Evolutionary conservation across 1,139 yeast genomes (phyloP), one percentile per base, ranked within the genome.

Genomic region (Diutina catenulata): DNA sequence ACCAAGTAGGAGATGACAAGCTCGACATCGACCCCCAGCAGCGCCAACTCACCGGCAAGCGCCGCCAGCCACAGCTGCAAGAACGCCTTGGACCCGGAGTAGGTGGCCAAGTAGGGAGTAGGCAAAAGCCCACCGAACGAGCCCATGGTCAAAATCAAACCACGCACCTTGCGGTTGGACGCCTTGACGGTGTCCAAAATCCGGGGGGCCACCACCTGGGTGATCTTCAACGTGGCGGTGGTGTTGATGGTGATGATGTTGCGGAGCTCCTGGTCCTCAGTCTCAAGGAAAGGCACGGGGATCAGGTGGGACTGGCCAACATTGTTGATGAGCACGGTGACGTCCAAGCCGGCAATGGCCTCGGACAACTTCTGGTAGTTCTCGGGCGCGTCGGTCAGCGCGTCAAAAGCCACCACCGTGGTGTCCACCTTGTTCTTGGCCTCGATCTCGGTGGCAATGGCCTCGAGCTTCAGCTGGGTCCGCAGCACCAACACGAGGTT

Each of bases 71-170:
- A 91, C 41, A 78, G 74, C 62, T 91, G 97, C 51, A 91, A 68
- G 59, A 91, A 91, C 5, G 95, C 88, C 64, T 91, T 91, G 38
- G 97, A 87, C 13, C 98, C 99, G 14, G 97, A 82, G 63, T 91
- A 91, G 6, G 91, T 81, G 18, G 97, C 95, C 51, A 93, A 71
- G 49, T 77, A 70, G 18, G 98, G 96, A 14, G 95, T 81, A 40
- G 98, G 98, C 39, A 84, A 68, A 47, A 87, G 69, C 2, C 97
- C 99, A 39, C 95, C 95, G 55, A 91, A 91, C 2, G 97, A 88
- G 28, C 98, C 96, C 96, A 91, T 86, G 31, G 94, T 87, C 51
- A 91, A 64, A 43, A 93, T 74, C 51, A 91, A 71, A 29, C 95
- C 95, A 44, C 74, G 70, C 22, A 62, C 53, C 36, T 59, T 58